Evolutionary conservation across 140 eudicot species (phyloP), one percentile per base, ranked within the genome.

Genomic region (Oenanthe javanica): DNA sequence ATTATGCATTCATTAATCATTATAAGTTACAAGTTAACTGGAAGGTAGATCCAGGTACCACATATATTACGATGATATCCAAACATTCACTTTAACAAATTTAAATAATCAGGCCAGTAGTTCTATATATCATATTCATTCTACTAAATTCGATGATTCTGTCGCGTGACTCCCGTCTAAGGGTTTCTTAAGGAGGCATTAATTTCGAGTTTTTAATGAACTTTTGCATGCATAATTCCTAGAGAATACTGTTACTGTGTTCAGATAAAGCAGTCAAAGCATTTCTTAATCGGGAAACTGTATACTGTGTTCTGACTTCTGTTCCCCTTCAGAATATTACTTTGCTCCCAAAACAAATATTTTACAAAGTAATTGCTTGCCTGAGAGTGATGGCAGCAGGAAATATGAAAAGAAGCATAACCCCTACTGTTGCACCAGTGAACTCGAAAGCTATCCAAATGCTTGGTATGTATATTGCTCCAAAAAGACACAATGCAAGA

Each of bases 311-410:
- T n/a, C 9, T 59, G 25, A 59, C 27, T 16, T 52, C 21, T 52
- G 1, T 52, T 52, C 21, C 15, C 21, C 21, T 52, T 52, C 6
- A 52, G 59, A 1, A 21, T 52, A 21, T 52, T 4, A 71, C 12
- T 73, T 21, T 42, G 50, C 57, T 73, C 55, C 38, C 55, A 43
- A 73, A 73, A 46, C 4, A 48, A 4, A 47, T 75, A 48, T 18
- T 23, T 54, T 0, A 12, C 38, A 11, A 36, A 77, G 27, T n/a
- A 77, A 54, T 11, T 6, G 6, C 72, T 77, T 59, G 36, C 80
- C 51, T 59, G 71, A 77, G 80, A 31, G 80, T 77, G 51, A 78
- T 78, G 73, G 81, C 81, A 78, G 74, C 81, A 59, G 81, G 81
- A 45, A 78, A 78, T 43, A 78, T 78, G 52, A 78, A 78, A 4